Evolutionary conservation across 805 yeast genomes (phyloP), one percentile per base, ranked within the genome.

Genomic region (Nakazawaea molendinolei): DNA sequence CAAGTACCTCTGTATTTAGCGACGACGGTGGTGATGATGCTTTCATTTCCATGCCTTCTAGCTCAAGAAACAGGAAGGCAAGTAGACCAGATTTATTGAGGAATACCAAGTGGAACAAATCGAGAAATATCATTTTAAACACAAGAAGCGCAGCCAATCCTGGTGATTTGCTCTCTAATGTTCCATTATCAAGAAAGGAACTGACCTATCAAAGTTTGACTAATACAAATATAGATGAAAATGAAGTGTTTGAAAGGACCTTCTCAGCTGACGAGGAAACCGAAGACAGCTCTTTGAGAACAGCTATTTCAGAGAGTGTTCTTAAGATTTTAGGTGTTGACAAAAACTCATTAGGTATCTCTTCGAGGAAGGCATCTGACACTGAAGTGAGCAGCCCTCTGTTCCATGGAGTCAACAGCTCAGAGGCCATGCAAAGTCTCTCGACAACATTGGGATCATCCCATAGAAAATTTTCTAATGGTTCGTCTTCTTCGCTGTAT

Each of bases 161-260:
- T 0, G 95, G 95, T 20, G 95, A 86, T 52, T 63, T 87, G 34
- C 58, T 87, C 8, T 82, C 95, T 0, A 83, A 81, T 37, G 95
- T 80, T 1, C 92, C 95, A 1, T 53, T 83, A 6, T 68, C 80
- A 2, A 60, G 80, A 36, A 53, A 48, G 51, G 20, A 42, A 49
- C 33, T 39, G 36, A 14, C 49, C 40, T 20, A 33, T 30, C 20
- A 21, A 23, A 23, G 36, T 9, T 23, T 39, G 20, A 18, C 24
- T n/a, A 13, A n/a, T 19, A 27, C 18, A 5, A 15, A 25, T 13
- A 19, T 23, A 8, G 41, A 41, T 17, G 34, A 44, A 20, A 47
- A 49, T 13, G 59, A 55, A 12, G 37, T 62, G 3, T 50, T 56
- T 12, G 58, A 53, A 15, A 47, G 63, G 37, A 52, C 62, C 9